Percentiles rank a stretch among this genome's conserved stretches.
Evolutionary conservation across 345 rosid species (phyloP).

Genomic region (Brassica juncea): DNA sequence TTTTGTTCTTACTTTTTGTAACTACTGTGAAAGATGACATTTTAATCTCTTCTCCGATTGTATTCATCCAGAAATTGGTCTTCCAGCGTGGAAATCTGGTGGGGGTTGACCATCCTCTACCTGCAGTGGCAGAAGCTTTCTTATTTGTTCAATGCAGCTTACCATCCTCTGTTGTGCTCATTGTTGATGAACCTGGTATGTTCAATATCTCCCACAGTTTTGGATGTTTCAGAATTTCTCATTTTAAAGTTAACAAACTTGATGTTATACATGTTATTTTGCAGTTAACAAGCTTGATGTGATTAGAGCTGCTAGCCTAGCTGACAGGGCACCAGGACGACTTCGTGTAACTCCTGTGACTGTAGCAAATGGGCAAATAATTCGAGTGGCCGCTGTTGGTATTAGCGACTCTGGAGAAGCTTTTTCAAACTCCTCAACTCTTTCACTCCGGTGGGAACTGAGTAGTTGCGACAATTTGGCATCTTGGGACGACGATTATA

Average conservation of each 20-base stretch:
- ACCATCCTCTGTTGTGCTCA: constrained; percentile 70
- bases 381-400: constrained; percentile 81
- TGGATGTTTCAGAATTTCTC: constrained; percentile 19
- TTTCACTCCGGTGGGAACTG: constrained; percentile 80
- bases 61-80: constrained; percentile 56
- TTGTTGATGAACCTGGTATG: constrained; percentile 91
- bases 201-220: constrained; percentile 23
- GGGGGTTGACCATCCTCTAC: constrained; percentile 78
- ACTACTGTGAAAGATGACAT: constrained; percentile 19
- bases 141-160: constrained; percentile 62
- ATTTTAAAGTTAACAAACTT: constrained; percentile 62
- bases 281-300: constrained; percentile 71
- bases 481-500: constrained; percentile 65
- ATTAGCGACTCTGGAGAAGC: constrained; percentile 62
- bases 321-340: constrained; percentile 55
- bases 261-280: constrained; percentile 37
- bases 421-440: constrained; percentile 93
- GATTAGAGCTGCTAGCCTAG: constrained; percentile 59
- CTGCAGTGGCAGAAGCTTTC: constrained; percentile 64
- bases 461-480: constrained; percentile 69
- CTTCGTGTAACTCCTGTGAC: constrained; percentile 65
- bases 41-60: constrained; percentile 35
- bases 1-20: constrained; percentile 13
- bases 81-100: constrained; percentile 83
- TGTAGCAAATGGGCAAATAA: constrained; percentile 84